Base-by-base conservation (phyloP, 2,329 filamentous ascomycete species). In the Trichoderma sp. region DNA sequence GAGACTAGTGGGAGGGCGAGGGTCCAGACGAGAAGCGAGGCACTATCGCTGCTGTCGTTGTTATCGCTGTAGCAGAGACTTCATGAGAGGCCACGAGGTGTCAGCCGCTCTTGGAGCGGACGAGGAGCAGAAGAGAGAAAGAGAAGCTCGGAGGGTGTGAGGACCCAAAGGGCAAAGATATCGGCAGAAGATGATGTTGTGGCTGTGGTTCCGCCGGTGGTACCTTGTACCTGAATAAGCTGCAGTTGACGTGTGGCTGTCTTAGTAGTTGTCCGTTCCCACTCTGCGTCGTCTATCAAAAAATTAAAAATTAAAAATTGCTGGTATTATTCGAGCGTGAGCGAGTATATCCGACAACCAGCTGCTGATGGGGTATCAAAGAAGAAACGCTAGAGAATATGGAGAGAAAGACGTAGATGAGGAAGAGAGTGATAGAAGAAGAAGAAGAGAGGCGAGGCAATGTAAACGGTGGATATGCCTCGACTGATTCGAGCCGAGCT, bases 101-200 rank as follows among this genome's bases (percentile, higher is more conserved):
- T 43, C 65, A 64, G 49, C 68, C 68, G 59, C 68, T 63, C 65
- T 70, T 26, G 32, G 32, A 64, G 58, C 54, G 52, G 37, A 55
- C 39, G 39, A 55, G 52, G 18, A 64, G 56, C 32, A 68, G 49
- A 55, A 8, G 26, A n/a, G 55, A 34, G 24, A 52, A 34, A 34
- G 24, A 52, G 46, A 49, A 21, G 21, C 11, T 49, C 46, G 10
- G 24, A 69, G 3, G 43, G 26, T 24, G 46, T 46, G 32, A 69
- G 3, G 24, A 26, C 11, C 21, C 21, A 65, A 54, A 52, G 13
- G 54, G 18, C 28, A 24, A 32, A 54, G 30, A 65, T 24, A 32
- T 49, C 52, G 34, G 61, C 34, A n/a, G 34, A 14, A n/a, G 34
- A 14, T 46, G 28, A 37, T 28, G n/a, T n/a, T 37, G 39, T 34